These are phyloP conservation scores for Leptographium galeiforme DNA, from an alignment of 2,329 filamentous ascomycete genomes.

Conservation along the genomic window DNA sequence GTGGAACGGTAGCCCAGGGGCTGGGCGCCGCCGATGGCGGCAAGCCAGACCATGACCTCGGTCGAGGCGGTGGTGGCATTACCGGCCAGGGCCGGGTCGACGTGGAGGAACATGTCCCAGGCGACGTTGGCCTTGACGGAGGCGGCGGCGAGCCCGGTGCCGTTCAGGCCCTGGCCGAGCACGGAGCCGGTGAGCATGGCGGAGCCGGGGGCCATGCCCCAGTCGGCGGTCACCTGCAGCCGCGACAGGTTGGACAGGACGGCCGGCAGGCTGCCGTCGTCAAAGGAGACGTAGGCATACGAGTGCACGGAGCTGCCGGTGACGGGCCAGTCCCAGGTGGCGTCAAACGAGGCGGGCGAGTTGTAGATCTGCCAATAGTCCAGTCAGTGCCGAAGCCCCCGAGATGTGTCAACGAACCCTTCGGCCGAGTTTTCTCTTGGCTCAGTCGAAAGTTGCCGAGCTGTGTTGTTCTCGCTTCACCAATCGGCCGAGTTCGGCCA, in stretches of 20 bases:
- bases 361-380: neutral
- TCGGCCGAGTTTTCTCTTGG: too few species aligned
- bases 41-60: conserved; percentile 4
- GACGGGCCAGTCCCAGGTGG: neutral
- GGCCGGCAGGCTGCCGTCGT: neutral
- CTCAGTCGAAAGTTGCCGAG: too few species aligned
- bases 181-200: neutral
- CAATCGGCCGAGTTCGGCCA: neutral
- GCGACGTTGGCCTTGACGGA: conserved; percentile 1
- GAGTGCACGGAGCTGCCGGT: neutral
- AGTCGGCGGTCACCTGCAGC: neutral
- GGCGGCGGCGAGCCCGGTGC: neutral
- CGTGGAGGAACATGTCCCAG: conserved; percentile 3
- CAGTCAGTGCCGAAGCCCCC: neutral
- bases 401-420: too few species aligned
- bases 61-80: neutral
- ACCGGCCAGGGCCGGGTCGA: neutral
- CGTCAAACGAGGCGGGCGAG: neutral
- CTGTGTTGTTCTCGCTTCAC: too few species aligned
- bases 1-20: neutral
- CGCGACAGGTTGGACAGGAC: neutral
- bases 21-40: neutral
- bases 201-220: neutral
- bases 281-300: neutral
- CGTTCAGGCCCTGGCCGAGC: neutral